Evolutionary conservation across 2,329 filamentous ascomycete genomes (phyloP).

Genomic region (Cordyceps javanica): DNA sequence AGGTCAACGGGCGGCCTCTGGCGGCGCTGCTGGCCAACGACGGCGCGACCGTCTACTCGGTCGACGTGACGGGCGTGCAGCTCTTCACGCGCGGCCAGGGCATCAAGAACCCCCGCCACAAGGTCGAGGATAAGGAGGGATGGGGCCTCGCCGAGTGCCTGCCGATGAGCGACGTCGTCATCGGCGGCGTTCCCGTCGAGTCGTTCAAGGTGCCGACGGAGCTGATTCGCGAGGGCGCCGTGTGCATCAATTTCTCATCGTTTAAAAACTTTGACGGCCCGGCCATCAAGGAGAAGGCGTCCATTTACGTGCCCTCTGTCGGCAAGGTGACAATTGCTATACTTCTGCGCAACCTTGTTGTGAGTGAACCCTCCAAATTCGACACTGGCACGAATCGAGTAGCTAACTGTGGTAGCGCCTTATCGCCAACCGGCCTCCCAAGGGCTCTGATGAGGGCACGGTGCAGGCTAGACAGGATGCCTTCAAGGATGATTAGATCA

Average conservation of each 20-base stretch:
- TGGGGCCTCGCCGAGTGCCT: conserved; percentile 76
- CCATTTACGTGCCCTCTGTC: conserved; percentile 93
- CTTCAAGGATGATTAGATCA: conserved; percentile 32
- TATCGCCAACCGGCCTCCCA: conserved; percentile 43
- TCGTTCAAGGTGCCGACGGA: conserved; percentile 84
- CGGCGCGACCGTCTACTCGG: conserved; percentile 89
- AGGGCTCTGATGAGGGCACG: conserved; percentile 28
- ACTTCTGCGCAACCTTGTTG: conserved; percentile 79
- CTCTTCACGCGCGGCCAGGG: conserved; percentile 87
- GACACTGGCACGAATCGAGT: not conserved
- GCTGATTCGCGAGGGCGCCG: conserved; percentile 78
- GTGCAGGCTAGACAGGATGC: conserved; percentile 36
- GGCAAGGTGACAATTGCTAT: conserved; percentile 97
- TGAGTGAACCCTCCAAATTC: conserved; percentile 41
- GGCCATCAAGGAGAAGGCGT: conserved; percentile 88
- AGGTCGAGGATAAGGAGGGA: conserved; percentile 75
- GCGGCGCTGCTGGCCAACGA: conserved; percentile 94
- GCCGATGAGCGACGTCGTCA: conserved; percentile 87
- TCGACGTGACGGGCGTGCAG: conserved; percentile 87
- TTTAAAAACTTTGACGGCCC: conserved; percentile 85
- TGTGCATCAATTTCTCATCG: conserved; percentile 98
- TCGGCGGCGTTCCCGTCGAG: conserved; percentile 84
- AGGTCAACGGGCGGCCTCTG: conserved; percentile 89
- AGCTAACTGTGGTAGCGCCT: conserved; percentile 34
- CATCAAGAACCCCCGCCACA: conserved; percentile 77